These are phyloP conservation scores for Nothophaeocryptopus gaeumannii DNA, from an alignment of 2,329 filamentous ascomycete genomes.

Conservation along the genomic window DNA sequence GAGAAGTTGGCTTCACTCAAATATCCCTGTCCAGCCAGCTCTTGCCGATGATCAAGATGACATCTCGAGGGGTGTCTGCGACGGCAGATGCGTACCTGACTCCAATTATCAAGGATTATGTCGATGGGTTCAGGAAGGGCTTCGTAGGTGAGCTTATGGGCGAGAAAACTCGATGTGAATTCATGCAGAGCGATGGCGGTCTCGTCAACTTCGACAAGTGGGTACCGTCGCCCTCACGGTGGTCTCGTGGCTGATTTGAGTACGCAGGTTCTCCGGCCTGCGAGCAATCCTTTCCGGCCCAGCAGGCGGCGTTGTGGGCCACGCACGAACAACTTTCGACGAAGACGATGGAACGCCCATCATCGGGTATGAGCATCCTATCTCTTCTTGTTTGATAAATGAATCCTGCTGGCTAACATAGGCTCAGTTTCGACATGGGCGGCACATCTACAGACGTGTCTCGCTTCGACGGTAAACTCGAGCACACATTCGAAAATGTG, in stretches of 20 bases:
- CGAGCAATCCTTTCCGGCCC: conserved; percentile 36
- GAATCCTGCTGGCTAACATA: background rate
- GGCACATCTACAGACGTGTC: conserved; percentile 37
- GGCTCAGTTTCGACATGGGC: conserved; percentile 20
- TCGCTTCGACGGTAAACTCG: conserved; percentile 32
- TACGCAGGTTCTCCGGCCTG: conserved; percentile 29
- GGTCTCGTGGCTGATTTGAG: background rate
- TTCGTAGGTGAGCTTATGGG: conserved; percentile 27
- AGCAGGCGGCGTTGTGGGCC: conserved; percentile 37
- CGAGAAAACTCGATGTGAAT: conserved; percentile 33
- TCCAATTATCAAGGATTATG: conserved; percentile 70
- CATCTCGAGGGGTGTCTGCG: conserved; percentile 68
- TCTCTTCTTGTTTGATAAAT: background rate
- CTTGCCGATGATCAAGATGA: conserved; percentile 79
- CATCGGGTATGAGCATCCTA: conserved; percentile 31
- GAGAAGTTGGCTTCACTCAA: conserved; percentile 76
- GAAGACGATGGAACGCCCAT: conserved; percentile 26
- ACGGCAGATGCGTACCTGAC: conserved; percentile 76
- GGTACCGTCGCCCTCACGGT: background rate
- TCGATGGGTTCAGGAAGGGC: conserved; percentile 38
- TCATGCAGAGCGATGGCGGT: conserved; percentile 38
- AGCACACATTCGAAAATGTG: conserved; percentile 35
- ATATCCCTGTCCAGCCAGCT: conserved; percentile 74
- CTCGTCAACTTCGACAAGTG: conserved; percentile 27
- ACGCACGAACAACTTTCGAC: conserved; percentile 35